Conservation (phyloP, 352 stramenopile genomes). For the Pythium phragmitis region DNA sequence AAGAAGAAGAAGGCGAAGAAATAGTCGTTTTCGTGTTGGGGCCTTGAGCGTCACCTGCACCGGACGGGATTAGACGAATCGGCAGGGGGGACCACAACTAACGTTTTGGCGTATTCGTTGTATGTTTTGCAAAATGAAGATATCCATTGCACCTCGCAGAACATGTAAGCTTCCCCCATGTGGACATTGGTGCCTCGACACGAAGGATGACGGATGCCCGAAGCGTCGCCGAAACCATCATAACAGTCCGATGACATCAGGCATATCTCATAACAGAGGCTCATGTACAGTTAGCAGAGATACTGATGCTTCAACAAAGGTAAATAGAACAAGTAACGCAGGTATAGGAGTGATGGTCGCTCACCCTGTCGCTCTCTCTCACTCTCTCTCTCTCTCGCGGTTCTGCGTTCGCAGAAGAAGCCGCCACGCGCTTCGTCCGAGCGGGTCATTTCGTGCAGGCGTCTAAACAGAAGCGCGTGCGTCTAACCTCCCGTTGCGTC, state of each 20-base stretch:
- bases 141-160: neutral
- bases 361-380: slow-evolving; percentile 20
- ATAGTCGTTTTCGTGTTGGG: slow-evolving; percentile 1
- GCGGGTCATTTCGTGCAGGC: neutral
- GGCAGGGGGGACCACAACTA: neutral
- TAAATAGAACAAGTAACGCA: neutral
- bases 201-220: neutral
- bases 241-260: slow-evolving; percentile 3
- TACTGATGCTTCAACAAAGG: neutral
- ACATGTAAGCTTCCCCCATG: neutral
- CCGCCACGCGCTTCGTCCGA: neutral
- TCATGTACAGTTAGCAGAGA: neutral
- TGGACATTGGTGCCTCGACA: neutral
- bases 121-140: slow-evolving; percentile 20
- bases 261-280: neutral
- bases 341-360: slow-evolving; percentile 7
- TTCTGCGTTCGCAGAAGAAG: slow-evolving; percentile 16
- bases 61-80: slow-evolving; percentile 4
- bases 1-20: slow-evolving; percentile 32
- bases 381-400: slow-evolving; percentile 6
- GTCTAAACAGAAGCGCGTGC: neutral
- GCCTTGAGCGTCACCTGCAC: neutral
- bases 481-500: neutral
- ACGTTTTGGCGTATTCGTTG: slow-evolving; percentile 15
- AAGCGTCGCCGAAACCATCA: slow-evolving; percentile 12